Conservation (phyloP, 768 basidiomycete genomes). For the Xanthoconium purpureum region DNA sequence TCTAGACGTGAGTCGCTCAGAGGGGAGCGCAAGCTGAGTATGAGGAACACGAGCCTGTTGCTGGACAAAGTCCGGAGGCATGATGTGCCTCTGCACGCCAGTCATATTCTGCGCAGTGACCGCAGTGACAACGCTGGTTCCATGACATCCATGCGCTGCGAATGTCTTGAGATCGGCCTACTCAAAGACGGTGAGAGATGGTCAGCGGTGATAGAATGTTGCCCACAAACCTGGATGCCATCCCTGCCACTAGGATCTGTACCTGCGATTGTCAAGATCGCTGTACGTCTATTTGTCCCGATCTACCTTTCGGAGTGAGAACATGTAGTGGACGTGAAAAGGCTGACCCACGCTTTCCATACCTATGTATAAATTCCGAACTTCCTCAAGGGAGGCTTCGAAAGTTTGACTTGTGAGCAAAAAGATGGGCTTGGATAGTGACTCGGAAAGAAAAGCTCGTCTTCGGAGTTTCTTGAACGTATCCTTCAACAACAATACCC, state of each 20-base stretch:
- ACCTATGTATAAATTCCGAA: too few relatives aligned
- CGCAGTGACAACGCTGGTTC: conserved; percentile 5
- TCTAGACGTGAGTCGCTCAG: background rate
- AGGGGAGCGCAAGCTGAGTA: background rate
- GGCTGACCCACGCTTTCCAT: background rate
- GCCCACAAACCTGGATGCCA: background rate
- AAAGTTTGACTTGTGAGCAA: too few relatives aligned
- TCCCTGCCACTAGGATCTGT: conserved; percentile 1
- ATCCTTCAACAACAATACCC: too few relatives aligned
- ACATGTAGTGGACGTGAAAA: too few relatives aligned
- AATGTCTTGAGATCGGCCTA: conserved; percentile 5
- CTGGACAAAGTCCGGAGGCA: background rate
- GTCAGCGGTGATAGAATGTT: too few relatives aligned
- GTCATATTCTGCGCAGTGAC: background rate
- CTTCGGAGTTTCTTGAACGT: too few relatives aligned
- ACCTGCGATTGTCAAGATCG: background rate
- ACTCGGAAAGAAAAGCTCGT: too few relatives aligned
- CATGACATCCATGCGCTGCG: conserved; percentile 2
- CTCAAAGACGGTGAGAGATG: background rate
- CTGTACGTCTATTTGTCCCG: background rate
- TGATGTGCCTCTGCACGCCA: background rate
- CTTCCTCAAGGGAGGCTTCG: too few relatives aligned
- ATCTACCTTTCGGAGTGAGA: background rate
- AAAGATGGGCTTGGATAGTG: too few relatives aligned
- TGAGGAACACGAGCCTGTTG: background rate